Base-by-base conservation (phyloP, 2,329 filamentous ascomycete genomes). In the Botryosphaeria dothidea region DNA sequence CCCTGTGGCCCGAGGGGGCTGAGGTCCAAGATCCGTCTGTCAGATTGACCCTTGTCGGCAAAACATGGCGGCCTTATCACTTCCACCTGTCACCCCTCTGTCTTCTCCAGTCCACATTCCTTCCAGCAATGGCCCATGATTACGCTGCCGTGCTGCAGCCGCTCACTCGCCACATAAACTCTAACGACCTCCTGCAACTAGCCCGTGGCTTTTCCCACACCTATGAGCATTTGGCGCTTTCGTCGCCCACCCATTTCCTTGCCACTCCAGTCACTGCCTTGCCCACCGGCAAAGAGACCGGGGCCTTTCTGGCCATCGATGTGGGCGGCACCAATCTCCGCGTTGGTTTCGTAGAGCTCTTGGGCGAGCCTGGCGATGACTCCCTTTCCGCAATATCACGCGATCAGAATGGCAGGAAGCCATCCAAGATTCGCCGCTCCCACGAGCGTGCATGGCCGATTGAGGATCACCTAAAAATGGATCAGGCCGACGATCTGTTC, bases 391-490 rank as follows among this genome's bases (percentile, higher is more conserved):
- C 38, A 7, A 23, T 23, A 48, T 36, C 21, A 62, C 69, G 41
- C 60, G 69, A 63, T 65, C 70, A 63, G 64, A 63, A 51, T 68
- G 57, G 25, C n/a, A 71, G 71, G 11, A 66, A 71, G 52, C 66
- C 71, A n/a, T 45, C 72, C 23, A 83, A 83, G 48, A 80, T 90
- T 34, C 81, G 81, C 38, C 82, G 88, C 52, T 84, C 85, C 4
- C 78, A 92, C 64, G 91, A 93, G 74, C 88, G 84, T 68, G 86
- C 86, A 62, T 93, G 90, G 90, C 86, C 90, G 7, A 93, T 93
- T 70, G 85, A 85, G 54, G 87, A 92, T 46, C 86, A 89, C 63
- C 78, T 93, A 67, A 92, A 92, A 73, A 86, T 85, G 75, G 87
- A 92, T 69, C 89, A 93, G 68, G 87, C 90, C 1, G 88, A 92